Conservation (phyloP, 106 monocot genomes). For the Posidonia australis region DNA sequence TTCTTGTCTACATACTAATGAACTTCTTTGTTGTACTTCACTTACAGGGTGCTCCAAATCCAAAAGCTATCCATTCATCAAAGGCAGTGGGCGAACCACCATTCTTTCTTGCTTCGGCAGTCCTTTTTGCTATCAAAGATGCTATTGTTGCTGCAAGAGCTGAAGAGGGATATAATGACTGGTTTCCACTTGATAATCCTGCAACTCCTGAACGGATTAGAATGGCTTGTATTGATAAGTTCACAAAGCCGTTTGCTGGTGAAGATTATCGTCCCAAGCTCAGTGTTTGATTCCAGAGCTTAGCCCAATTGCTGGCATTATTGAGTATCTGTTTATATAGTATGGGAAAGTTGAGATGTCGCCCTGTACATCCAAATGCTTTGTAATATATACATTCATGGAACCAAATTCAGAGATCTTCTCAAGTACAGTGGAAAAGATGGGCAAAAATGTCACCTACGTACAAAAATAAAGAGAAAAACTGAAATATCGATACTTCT, state of each 20-base stretch:
- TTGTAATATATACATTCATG: too few relatives aligned
- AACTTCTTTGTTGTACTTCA: too few relatives aligned
- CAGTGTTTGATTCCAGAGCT: conserved; percentile 44
- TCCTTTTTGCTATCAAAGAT: conserved; percentile 88
- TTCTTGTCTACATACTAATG: too few relatives aligned
- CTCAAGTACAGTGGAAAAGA: too few relatives aligned
- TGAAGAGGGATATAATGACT: conserved; percentile 54
- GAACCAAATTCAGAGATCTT: too few relatives aligned
- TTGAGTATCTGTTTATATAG: too few relatives aligned
- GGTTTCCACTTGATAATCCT: conserved; percentile 91
- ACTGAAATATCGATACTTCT: too few relatives aligned
- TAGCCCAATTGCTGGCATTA: too few relatives aligned
- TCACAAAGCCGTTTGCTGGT: conserved; percentile 51
- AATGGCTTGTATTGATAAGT: conserved; percentile 81
- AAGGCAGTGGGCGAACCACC: conserved; percentile 98
- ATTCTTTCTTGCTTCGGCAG: conserved; percentile 75
- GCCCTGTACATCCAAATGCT: too few relatives aligned
- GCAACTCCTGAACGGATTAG: conserved; percentile 95
- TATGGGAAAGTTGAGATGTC: too few relatives aligned
- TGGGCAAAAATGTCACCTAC: too few relatives aligned
- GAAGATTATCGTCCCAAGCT: conserved; percentile 58
- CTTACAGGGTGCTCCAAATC: conserved; percentile 65
- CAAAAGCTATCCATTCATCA: conserved; percentile 85
- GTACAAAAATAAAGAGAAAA: too few relatives aligned
- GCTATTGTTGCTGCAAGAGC: conserved; percentile 72